Percentiles rank a stretch among this genome's conserved stretches.
These are phyloP conservation scores for Pseudohalonectria lignicola DNA, from an alignment of 2,329 filamentous ascomycete species.

Conservation along the genomic window DNA sequence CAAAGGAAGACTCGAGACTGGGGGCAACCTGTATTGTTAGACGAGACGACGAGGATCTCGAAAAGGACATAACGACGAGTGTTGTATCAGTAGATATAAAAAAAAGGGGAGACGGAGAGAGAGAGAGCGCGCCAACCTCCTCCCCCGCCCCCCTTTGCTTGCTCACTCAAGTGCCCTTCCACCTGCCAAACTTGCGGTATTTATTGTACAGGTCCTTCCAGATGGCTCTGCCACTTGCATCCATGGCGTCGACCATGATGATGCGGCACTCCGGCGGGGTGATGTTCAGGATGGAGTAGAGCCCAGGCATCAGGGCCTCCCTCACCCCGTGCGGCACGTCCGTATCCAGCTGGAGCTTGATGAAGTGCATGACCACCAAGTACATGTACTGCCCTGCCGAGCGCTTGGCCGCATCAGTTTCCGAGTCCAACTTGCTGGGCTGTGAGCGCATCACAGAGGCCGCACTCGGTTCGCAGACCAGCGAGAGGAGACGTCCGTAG, in stretches of 20 bases:
- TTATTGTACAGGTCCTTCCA: slow-evolving; percentile 46
- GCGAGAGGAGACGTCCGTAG: slow-evolving; percentile 18
- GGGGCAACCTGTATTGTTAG: no score
- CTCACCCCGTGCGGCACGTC: slow-evolving; percentile 37
- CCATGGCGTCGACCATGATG: slow-evolving; percentile 48
- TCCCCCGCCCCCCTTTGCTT: no score
- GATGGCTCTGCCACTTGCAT: slow-evolving; percentile 46
- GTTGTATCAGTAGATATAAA: background rate
- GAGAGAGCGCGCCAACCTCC: no score
- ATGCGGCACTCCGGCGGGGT: slow-evolving; percentile 42
- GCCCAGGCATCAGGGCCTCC: slow-evolving; percentile 44
- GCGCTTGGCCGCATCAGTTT: slow-evolving; percentile 48
- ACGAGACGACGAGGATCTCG: no score
- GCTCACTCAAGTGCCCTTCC: slow-evolving; percentile 39
- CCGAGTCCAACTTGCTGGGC: slow-evolving; percentile 40
- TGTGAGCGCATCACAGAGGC: slow-evolving; percentile 39
- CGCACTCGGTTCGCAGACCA: slow-evolving; percentile 41
- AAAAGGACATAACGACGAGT: no score
- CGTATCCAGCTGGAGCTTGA: slow-evolving; percentile 47
- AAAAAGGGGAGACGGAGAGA: no score
- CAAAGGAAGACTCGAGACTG: no score
- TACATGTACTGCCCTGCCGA: slow-evolving; percentile 53
- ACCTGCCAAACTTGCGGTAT: slow-evolving; percentile 54
- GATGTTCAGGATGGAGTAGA: slow-evolving; percentile 48
- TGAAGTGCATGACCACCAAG: slow-evolving; percentile 45